Percentiles rank a stretch among this genome's conserved stretches.
These are phyloP conservation scores for Leishmania tarentolae DNA, from an alignment of 208 protist genomes.

Conservation along the genomic window DNA sequence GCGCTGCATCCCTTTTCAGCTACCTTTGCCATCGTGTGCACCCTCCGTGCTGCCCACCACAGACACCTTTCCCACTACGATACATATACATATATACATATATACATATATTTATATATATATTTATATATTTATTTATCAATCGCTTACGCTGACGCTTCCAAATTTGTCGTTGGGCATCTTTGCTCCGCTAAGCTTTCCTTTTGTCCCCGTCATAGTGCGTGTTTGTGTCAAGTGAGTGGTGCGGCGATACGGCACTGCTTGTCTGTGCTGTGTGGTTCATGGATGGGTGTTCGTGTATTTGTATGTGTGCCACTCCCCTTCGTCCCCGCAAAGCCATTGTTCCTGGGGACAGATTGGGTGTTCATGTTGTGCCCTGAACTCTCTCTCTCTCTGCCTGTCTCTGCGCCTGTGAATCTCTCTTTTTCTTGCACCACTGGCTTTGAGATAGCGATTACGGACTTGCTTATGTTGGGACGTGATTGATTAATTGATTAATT, in stretches of 20 bases:
- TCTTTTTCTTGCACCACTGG: not conserved
- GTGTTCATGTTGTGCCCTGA: too few relatives aligned
- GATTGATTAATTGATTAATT: not conserved
- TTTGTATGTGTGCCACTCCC: too few relatives aligned
- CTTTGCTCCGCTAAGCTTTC: not conserved
- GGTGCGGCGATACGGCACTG: too few relatives aligned
- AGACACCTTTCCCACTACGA: not conserved
- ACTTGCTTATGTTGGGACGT: not conserved
- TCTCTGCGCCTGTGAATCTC: too few relatives aligned
- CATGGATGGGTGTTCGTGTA: too few relatives aligned
- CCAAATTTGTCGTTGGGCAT: not conserved
- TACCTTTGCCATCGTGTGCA: constrained; percentile 1
- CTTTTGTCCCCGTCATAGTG: not conserved
- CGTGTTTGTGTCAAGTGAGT: constrained; percentile 5
- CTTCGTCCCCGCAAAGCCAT: too few relatives aligned
- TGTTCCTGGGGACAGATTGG: too few relatives aligned
- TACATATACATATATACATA: not conserved
- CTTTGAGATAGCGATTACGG: too few relatives aligned
- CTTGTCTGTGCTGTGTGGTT: too few relatives aligned
- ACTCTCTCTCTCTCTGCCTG: too few relatives aligned
- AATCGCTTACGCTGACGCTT: not conserved
- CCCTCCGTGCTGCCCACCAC: too few relatives aligned
- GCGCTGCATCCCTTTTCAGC: not conserved
- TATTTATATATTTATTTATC: not conserved
- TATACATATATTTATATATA: not conserved